phyloP scores from a whole-genome alignment of 306 rosid genomes.

The Psophocarpus tetragonolobus region DNA sequence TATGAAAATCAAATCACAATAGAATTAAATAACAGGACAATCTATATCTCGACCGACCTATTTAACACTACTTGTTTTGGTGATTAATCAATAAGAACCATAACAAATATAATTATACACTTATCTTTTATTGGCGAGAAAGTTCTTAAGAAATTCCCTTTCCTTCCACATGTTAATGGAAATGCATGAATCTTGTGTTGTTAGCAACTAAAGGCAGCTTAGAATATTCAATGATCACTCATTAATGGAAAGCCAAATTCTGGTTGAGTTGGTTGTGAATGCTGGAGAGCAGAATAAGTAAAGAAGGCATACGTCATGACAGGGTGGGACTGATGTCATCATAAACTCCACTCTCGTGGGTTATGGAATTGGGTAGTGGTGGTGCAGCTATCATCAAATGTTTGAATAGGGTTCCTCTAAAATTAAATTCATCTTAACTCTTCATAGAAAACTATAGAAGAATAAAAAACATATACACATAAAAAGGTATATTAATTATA shows the following conservation, averaged over 20 bases:
- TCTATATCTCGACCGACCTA: background rate
- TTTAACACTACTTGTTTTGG: background rate
- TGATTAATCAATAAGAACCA: background rate
- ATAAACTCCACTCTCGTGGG: conserved; percentile 62
- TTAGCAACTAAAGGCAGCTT: conserved; percentile 30
- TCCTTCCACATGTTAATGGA: background rate
- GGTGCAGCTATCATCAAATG: conserved; percentile 83
- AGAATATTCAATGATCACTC: conserved; percentile 54
- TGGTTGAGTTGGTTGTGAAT: conserved; percentile 33
- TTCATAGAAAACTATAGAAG: background rate
- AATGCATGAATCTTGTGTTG: conserved; percentile 38
- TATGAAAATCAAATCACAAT: background rate
- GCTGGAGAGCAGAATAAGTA: conserved; percentile 41
- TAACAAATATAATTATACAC: background rate
- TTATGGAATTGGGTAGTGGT: conserved; percentile 48
- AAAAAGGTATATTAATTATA: background rate
- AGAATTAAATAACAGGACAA: background rate
- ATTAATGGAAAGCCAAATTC: conserved; percentile 41
- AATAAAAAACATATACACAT: background rate
- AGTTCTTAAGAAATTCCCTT: background rate
- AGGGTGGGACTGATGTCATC: conserved; percentile 93
- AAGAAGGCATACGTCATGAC: conserved; percentile 69
- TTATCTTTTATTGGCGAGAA: background rate
- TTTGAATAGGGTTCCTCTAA: conserved; percentile 59
- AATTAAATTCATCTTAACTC: conserved; percentile 3